These are phyloP conservation scores for Lactarius hengduanensis DNA, from an alignment of 768 basidiomycete species.

Conservation along the genomic window DNA sequence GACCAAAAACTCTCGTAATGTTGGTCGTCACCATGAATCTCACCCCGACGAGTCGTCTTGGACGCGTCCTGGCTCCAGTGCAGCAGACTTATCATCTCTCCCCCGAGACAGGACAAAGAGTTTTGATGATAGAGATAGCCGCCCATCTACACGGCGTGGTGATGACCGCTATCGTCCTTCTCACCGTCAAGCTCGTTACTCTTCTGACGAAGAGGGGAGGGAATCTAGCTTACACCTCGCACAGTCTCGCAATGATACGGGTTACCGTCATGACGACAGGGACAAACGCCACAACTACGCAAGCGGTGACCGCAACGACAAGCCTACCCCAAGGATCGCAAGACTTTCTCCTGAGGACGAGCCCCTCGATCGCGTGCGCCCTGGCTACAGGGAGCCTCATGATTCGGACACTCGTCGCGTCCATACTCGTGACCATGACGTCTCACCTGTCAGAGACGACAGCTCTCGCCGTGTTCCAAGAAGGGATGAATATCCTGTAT, in stretches of 20 bases:
- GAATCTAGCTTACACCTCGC: slow-evolving; percentile 6
- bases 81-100: slow-evolving; percentile 20
- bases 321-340: slow-evolving; percentile 6
- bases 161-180: slow-evolving; percentile 24
- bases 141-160: slow-evolving; percentile 11
- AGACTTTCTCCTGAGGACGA: slow-evolving; percentile 19
- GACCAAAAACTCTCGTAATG: slow-evolving; percentile 16
- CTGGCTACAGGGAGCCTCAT: slow-evolving; percentile 20
- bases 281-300: slow-evolving; percentile 15
- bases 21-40: slow-evolving; percentile 12
- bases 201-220: slow-evolving; percentile 25
- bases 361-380: slow-evolving; percentile 16
- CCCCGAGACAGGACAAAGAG: slow-evolving; percentile 19
- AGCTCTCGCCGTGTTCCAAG: slow-evolving; percentile 22
- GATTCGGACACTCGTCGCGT: slow-evolving; percentile 13
- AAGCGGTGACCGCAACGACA: slow-evolving; percentile 11
- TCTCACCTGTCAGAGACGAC: slow-evolving; percentile 25
- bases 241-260: slow-evolving; percentile 13
- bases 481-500: slow-evolving; percentile 22
- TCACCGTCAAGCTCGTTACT: slow-evolving; percentile 3
- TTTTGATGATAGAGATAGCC: slow-evolving; percentile 19
- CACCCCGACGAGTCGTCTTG: slow-evolving; percentile 26
- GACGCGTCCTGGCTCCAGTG: slow-evolving; percentile 18
- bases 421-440: slow-evolving; percentile 22
- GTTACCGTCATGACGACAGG: slow-evolving; percentile 19